Evolutionary conservation across 1,139 yeast genomes (phyloP).

Genomic region (Geotrichum klebahnii): DNA sequence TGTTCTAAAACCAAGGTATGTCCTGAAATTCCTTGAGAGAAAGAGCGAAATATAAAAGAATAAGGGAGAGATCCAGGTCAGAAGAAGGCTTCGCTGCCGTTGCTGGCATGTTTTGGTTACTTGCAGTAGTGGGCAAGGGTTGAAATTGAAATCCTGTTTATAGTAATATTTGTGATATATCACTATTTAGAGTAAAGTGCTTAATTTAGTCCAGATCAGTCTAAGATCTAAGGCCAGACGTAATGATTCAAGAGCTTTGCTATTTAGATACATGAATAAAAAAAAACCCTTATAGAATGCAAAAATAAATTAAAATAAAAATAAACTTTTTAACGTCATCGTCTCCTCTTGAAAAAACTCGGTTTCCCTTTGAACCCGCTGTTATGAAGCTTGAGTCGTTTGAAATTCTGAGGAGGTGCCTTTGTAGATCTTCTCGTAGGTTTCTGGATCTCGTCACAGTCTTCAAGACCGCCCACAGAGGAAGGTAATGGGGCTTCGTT

Average conservation of each 20-base stretch:
- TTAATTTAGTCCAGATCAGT: too few species aligned
- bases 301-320: background rate
- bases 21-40: too few species aligned
- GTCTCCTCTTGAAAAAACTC: conserved; percentile 22
- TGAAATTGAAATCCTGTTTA: too few species aligned
- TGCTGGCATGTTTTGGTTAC: too few species aligned
- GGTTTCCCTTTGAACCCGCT: conserved; percentile 28
- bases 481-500: conserved; percentile 9
- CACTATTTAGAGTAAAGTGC: too few species aligned
- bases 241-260: conserved; percentile 3
- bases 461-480: conserved; percentile 19
- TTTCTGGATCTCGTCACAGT: conserved; percentile 10
- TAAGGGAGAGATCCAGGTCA: too few species aligned
- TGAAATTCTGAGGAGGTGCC: conserved; percentile 27
- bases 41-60: too few species aligned
- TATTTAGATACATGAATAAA: background rate
- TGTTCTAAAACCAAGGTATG: too few species aligned
- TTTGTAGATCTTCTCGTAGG: conserved; percentile 5
- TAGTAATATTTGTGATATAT: too few species aligned
- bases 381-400: conserved; percentile 29
- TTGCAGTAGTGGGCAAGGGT: too few species aligned
- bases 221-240: too few species aligned
- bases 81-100: too few species aligned
- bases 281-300: background rate
- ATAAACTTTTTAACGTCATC: conserved; percentile 2